A percentile compares a stretch with the other conserved stretches of the same genome.
Conservation (phyloP, 1,284 basidiomycete species). For the Cutaneotrichosporon spelunceum region DNA sequence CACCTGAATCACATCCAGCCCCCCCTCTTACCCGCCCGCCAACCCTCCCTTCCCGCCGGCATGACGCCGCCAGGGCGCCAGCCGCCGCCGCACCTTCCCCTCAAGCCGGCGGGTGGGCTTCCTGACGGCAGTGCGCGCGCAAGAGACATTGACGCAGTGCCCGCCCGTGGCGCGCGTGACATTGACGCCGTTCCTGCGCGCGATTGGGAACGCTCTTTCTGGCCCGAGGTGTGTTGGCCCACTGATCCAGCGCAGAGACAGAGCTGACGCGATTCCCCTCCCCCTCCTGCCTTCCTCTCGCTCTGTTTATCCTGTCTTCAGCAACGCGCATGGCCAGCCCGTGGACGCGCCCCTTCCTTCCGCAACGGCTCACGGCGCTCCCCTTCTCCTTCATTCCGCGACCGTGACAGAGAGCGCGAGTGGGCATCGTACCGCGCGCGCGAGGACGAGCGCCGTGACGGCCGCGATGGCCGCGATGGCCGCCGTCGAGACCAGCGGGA, state of each 20-base stretch:
- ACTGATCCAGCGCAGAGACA: no score
- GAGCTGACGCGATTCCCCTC: not conserved
- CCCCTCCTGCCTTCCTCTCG: not conserved
- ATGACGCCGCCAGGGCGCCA: slow-evolving; percentile 29
- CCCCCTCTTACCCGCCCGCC: not conserved
- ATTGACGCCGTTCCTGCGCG: slow-evolving; percentile 13
- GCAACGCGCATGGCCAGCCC: not conserved
- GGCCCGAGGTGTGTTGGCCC: slow-evolving; percentile 7
- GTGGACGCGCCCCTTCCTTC: not conserved
- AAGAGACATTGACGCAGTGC: slow-evolving; percentile 26
- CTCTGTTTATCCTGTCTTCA: not conserved
- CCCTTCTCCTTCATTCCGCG: slow-evolving; percentile 2
- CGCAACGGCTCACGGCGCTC: slow-evolving; percentile 2
- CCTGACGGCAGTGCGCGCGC: slow-evolving; percentile 16
- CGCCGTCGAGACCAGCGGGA: slow-evolving; percentile 13
- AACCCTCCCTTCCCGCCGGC: slow-evolving; percentile 4
- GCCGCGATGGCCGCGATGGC: slow-evolving; percentile 18
- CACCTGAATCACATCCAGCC: not conserved
- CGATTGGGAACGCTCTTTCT: slow-evolving; percentile 3
- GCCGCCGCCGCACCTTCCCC: slow-evolving; percentile 25
- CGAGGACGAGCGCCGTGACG: not conserved
- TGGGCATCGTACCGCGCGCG: not conserved
- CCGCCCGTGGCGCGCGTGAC: slow-evolving; percentile 15
- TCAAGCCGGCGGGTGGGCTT: slow-evolving; percentile 24
- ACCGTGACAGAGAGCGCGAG: not conserved